Percentiles rank a stretch among this genome's conserved stretches.
Conservation (phyloP, 139 green algal genomes). For the Eudorina sp. region DNA sequence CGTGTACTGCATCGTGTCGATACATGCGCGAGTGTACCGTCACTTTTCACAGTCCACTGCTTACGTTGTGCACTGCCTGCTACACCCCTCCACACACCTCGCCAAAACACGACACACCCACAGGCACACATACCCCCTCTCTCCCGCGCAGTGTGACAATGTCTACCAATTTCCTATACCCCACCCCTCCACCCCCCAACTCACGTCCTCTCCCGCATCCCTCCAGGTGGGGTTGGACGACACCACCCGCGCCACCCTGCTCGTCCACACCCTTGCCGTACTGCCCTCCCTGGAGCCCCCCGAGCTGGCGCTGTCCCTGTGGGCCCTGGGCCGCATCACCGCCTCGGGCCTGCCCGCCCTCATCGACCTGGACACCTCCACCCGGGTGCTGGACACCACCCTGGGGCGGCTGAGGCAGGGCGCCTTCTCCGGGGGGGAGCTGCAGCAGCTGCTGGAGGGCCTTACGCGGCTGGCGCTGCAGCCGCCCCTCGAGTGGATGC, state of each 20-base stretch:
- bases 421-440: slow-evolving; percentile 12
- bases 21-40: too few species aligned
- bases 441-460: slow-evolving; percentile 41
- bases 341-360: slow-evolving; percentile 1
- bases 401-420: background rate
- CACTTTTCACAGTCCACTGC: too few species aligned
- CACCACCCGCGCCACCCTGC: slow-evolving; percentile 24
- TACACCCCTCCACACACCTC: too few species aligned
- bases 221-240: slow-evolving; percentile 28
- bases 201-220: background rate
- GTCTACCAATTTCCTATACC: too few species aligned
- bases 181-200: too few species aligned
- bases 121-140: background rate
- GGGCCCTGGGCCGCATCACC: slow-evolving; percentile 24
- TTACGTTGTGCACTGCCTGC: too few species aligned
- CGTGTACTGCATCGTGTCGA: too few species aligned
- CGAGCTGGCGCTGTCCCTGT: slow-evolving; percentile 19
- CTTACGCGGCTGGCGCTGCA: slow-evolving; percentile 34
- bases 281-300: slow-evolving; percentile 25
- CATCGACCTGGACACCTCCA: slow-evolving; percentile 24
- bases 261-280: slow-evolving; percentile 14
- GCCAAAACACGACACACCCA: too few species aligned
- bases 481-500: slow-evolving; percentile 43
- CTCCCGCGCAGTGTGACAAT: too few species aligned
- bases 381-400: slow-evolving; percentile 14